A percentile compares a stretch with the other conserved stretches of the same genome.
phyloP scores from a whole-genome alignment of 1,139 yeast genomes.

The Lizanozyma gosingica region DNA sequence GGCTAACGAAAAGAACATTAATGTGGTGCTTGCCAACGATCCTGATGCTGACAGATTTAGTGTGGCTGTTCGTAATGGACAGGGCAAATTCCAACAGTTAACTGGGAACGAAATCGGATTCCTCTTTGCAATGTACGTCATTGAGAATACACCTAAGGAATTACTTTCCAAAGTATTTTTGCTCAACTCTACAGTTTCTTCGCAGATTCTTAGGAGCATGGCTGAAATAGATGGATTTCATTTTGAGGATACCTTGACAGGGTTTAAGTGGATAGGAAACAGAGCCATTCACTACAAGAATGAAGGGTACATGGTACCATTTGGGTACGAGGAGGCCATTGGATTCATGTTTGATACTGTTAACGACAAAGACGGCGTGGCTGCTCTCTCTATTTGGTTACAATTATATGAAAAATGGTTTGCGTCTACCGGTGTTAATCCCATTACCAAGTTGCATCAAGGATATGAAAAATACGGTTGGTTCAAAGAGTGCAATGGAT shows the following conservation, averaged over 20 bases:
- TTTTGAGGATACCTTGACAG: constrained; percentile 79
- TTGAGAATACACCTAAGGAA: constrained; percentile 26
- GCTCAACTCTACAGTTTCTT: constrained; percentile 85
- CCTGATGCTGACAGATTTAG: constrained; percentile 96
- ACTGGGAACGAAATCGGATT: constrained; percentile 91
- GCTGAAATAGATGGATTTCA: constrained; percentile 55
- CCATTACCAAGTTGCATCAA: constrained; percentile 41
- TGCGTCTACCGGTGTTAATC: constrained; percentile 21
- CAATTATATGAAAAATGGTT: constrained; percentile 56
- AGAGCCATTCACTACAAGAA: constrained; percentile 64
- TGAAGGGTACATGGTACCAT: constrained; percentile 65
- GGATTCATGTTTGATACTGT: constrained; percentile 88
- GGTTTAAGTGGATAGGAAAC: constrained; percentile 97
- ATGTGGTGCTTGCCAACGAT: constrained; percentile 76
- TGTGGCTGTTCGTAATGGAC: constrained; percentile 46
- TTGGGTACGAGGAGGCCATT: constrained; percentile 92
- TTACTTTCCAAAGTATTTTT: constrained; percentile 42
- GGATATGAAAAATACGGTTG: constrained; percentile 67
- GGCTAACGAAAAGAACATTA: constrained; percentile 27
- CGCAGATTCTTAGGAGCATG: constrained; percentile 69
- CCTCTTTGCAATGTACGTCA: constrained; percentile 62
- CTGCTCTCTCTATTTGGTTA: constrained; percentile 73
- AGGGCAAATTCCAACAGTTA: constrained; percentile 60
- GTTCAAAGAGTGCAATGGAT: constrained; percentile 80
- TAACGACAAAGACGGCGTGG: constrained; percentile 88